Evolutionary conservation across 1,284 basidiomycete genomes (phyloP), one percentile per base, ranked within the genome.

Genomic region (Cryptococcus sp.): DNA sequence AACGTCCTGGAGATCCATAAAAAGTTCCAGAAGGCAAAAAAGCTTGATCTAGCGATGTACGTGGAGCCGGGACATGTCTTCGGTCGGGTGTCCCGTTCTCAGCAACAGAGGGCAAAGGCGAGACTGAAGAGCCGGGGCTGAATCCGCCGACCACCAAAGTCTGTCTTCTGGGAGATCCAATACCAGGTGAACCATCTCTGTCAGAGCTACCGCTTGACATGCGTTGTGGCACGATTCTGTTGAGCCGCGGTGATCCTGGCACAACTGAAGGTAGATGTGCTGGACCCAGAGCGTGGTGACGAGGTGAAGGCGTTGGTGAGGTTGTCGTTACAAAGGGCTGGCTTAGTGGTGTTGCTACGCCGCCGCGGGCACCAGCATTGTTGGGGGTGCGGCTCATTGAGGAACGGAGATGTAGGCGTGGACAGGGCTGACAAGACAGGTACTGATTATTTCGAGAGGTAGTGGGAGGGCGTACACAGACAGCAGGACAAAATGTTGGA

Each of bases 21-120:
- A 45, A 50, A 41, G 53, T 39, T 16, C 36, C 36, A 16, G 7
- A 4, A 39, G 36, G 43, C 22, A 59, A 60, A 13, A 50, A 42
- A 49, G 61, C 59, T 13, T 66, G 62, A 4, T 64, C 54, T 7
- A 62, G 62, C n/a, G 62, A 64, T 3, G 57, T 52, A 14, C 64
- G 40, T 28, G 57, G 58, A 4, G 64, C 61, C 1, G 62, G 61
- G 3, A 64, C 19, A 23, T 10, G 55, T 28, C 23, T 48, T 44
- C 18, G 49, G 45, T 16, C 22, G 13, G 10, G 51, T 45, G 37
- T 28, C 7, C 36, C 36, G 14, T 39, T 39, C 36, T 59, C 54
- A 23, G 49, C 45, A n/a, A 59, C 57, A 37, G 57, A 52, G 24
- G 57, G 48, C 18, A 59, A 45, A 11, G 49, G 28, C 37, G 53